Conservation (phyloP, 2,329 filamentous ascomycete species). For the Cephalotrichum gorgonifer region DNA sequence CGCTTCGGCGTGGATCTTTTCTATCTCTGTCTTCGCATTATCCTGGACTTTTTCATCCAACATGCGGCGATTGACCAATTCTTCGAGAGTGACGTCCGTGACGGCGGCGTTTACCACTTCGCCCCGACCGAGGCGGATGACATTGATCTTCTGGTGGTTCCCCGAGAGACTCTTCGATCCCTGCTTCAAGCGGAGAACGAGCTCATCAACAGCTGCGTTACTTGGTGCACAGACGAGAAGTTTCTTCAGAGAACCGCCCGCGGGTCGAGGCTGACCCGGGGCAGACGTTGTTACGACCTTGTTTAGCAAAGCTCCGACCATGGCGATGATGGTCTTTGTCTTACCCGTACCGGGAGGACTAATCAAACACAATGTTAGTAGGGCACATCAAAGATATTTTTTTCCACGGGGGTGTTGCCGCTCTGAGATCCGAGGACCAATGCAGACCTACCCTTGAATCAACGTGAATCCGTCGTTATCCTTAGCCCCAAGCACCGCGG, state of each 20-base stretch:
- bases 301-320: conserved; percentile 79
- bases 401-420: not conserved
- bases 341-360: conserved; percentile 93
- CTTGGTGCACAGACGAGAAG: conserved; percentile 94
- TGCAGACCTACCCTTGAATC: conserved; percentile 63
- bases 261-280: not conserved
- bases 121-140: conserved; percentile 79
- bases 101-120: conserved; percentile 89
- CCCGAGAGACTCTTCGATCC: conserved; percentile 74
- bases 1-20: conserved; percentile 53
- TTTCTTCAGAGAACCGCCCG: conserved; percentile 49
- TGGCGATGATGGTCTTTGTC: conserved; percentile 94
- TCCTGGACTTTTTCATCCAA: conserved; percentile 48
- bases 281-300: conserved; percentile 29
- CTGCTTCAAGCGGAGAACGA: conserved; percentile 83
- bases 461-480: conserved; percentile 97
- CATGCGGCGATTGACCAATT: conserved; percentile 70
- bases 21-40: conserved; percentile 43
- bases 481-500: conserved; percentile 81
- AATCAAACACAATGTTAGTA: not conserved
- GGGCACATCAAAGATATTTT: not conserved
- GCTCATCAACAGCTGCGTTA: conserved; percentile 93
- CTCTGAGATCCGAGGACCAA: not conserved
- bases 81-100: conserved; percentile 84
- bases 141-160: conserved; percentile 64